phyloP scores from a whole-genome alignment of 139 green algal species.

The Coelastrella sp. region DNA sequence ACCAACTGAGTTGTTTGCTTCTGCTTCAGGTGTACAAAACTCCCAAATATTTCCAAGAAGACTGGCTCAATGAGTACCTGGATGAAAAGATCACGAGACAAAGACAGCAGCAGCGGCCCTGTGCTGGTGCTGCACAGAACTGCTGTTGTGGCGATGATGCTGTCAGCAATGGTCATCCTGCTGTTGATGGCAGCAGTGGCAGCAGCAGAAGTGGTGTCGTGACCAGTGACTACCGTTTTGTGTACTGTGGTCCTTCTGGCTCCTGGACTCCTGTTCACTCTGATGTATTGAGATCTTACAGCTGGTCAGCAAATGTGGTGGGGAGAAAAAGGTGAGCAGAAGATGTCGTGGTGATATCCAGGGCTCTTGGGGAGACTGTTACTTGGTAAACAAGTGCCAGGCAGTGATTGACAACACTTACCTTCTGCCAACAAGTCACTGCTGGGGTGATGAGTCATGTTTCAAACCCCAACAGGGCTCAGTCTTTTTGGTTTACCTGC shows the following conservation, averaged over 20 bases:
- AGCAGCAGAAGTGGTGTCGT: neutral
- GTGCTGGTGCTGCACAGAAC: no score
- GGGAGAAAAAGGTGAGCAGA: slow-evolving; percentile 79
- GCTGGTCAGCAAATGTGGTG: slow-evolving; percentile 85
- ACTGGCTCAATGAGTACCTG: slow-evolving; percentile 93
- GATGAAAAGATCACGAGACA: slow-evolving; percentile 58
- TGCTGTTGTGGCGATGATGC: slow-evolving; percentile 12
- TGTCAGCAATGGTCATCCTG: neutral
- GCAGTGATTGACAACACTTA: no score
- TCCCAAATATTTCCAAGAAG: slow-evolving; percentile 80
- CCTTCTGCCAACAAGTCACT: no score
- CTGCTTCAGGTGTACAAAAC: slow-evolving; percentile 67
- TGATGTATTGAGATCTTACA: slow-evolving; percentile 89
- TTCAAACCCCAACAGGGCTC: no score
- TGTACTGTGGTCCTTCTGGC: slow-evolving; percentile 86
- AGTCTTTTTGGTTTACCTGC: no score
- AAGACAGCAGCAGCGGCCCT: neutral
- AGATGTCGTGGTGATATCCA: no score
- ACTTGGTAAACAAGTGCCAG: no score
- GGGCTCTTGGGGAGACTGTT: no score
- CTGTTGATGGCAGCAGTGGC: neutral
- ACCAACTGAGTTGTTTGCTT: neutral
- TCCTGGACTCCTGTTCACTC: slow-evolving; percentile 84
- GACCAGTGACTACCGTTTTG: slow-evolving; percentile 77
- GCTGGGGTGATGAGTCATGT: no score